These are phyloP conservation scores for Mycena haematopus DNA, from an alignment of 768 basidiomycete species.

Conservation along the genomic window DNA sequence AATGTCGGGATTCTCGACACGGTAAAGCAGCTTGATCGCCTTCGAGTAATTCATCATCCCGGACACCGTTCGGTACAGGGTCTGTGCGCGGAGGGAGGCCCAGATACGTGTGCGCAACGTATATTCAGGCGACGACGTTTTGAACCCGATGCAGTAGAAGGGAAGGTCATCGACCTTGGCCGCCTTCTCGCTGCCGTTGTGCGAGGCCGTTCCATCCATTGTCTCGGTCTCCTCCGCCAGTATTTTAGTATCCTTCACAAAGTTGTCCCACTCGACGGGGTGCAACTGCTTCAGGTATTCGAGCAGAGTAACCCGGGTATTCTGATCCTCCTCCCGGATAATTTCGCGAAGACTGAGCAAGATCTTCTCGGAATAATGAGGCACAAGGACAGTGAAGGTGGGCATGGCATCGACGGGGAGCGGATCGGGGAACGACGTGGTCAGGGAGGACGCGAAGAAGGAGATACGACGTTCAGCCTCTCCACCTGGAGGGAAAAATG, in stretches of 20 bases:
- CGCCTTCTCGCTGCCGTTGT: conserved; percentile 73
- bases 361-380: conserved; percentile 99
- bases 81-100: conserved; percentile 98
- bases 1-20: conserved; percentile 97
- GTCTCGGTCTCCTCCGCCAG: conserved; percentile 86
- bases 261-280: conserved; percentile 99
- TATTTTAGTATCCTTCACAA: conserved; percentile 99
- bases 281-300: conserved; percentile 99
- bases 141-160: conserved; percentile 99
- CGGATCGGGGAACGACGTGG: conserved; percentile 93
- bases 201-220: conserved; percentile 58
- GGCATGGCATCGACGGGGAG: conserved; percentile 99
- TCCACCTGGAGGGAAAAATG: conserved; percentile 93
- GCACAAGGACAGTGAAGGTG: conserved; percentile 98
- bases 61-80: conserved; percentile 96
- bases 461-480: conserved; percentile 98
- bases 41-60: conserved; percentile 99
- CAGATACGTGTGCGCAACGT: conserved; percentile 98
- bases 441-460: conserved; percentile 97
- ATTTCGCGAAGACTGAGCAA: conserved; percentile 95
- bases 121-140: conserved; percentile 97
- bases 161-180: conserved; percentile 90
- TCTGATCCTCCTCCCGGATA: conserved; percentile 96
- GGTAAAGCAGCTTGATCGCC: conserved; percentile 98
- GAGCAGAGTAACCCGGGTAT: conserved; percentile 93